A percentile compares a stretch with the other conserved stretches of the same genome.
phyloP scores from a whole-genome alignment of 2,329 filamentous ascomycete genomes.

The Emmonsiellopsis sp. region DNA sequence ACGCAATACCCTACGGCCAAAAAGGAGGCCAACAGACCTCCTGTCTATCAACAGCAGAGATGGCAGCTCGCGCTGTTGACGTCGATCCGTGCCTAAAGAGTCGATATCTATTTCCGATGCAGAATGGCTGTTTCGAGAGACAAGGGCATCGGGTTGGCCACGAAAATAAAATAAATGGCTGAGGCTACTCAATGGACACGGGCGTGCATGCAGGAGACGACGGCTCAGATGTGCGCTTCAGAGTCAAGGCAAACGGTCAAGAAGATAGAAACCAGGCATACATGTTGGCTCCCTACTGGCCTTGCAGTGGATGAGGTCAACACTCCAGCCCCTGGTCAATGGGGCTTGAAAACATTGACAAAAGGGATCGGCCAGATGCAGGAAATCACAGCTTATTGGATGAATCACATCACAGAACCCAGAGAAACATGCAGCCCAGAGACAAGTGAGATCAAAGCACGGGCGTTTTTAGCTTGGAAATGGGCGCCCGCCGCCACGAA shows the following conservation, averaged over 20 bases:
- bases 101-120: conserved; percentile 2
- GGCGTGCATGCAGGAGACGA: conserved; percentile 1
- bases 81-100: conserved; percentile 5
- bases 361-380: conserved; percentile 17
- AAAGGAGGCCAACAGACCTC: background rate
- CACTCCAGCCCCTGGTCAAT: conserved; percentile 3
- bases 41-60: conserved; percentile 1
- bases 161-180: background rate
- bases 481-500: background rate
- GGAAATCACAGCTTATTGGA: conserved; percentile 16
- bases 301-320: conserved; percentile 4
- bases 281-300: conserved; percentile 3
- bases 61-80: background rate
- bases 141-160: conserved; percentile 1
- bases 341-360: conserved; percentile 5
- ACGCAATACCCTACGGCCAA: background rate
- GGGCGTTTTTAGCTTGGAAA: conserved; percentile 2
- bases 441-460: conserved; percentile 12
- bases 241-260: background rate
- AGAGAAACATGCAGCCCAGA: conserved; percentile 6
- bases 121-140: conserved; percentile 1
- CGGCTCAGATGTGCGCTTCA: background rate
- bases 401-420: conserved; percentile 22
- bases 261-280: background rate
- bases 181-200: background rate